Conservation (phyloP, 106 monocot genomes). For the Alisma plantagoaquatica region DNA sequence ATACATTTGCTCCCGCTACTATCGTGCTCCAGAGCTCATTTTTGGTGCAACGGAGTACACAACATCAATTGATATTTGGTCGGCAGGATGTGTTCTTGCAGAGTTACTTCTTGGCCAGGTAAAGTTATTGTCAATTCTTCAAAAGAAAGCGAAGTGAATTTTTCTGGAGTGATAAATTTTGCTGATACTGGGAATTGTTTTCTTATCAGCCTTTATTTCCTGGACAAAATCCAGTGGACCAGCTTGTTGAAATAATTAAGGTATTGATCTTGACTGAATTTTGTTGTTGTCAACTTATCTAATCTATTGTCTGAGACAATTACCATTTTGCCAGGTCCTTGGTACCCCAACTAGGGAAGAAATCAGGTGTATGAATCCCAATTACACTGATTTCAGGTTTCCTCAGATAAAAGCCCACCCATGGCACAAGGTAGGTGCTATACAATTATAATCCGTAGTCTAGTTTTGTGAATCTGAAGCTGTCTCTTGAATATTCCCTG, state of each 20-base stretch:
- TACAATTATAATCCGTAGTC: not conserved
- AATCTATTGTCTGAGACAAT: too few species aligned
- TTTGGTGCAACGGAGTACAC: slow-evolving; percentile 94
- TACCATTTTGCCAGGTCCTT: too few species aligned
- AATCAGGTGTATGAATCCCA: slow-evolving; percentile 93
- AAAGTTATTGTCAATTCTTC: too few species aligned
- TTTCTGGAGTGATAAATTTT: not conserved
- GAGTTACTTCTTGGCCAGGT: slow-evolving; percentile 97
- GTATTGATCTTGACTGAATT: slow-evolving; percentile 22
- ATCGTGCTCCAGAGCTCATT: slow-evolving; percentile 92
- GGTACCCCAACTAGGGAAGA: slow-evolving; percentile 91
- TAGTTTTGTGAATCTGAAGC: too few species aligned
- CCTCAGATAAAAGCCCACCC: slow-evolving; percentile 94
- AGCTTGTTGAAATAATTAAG: slow-evolving; percentile 93
- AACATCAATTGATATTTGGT: slow-evolving; percentile 94
- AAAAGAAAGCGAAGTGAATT: too few species aligned
- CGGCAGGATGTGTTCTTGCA: slow-evolving; percentile 97
- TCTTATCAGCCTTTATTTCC: slow-evolving; percentile 69
- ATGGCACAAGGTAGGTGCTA: slow-evolving; percentile 67
- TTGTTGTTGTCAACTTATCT: too few species aligned
- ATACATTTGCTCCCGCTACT: slow-evolving; percentile 94
- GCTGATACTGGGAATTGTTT: not conserved
- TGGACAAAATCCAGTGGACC: slow-evolving; percentile 82
- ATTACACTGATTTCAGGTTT: slow-evolving; percentile 81
- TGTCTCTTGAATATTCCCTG: too few species aligned